phyloP scores from a whole-genome alignment of 306 rosid genomes.

The Pueraria montana region DNA sequence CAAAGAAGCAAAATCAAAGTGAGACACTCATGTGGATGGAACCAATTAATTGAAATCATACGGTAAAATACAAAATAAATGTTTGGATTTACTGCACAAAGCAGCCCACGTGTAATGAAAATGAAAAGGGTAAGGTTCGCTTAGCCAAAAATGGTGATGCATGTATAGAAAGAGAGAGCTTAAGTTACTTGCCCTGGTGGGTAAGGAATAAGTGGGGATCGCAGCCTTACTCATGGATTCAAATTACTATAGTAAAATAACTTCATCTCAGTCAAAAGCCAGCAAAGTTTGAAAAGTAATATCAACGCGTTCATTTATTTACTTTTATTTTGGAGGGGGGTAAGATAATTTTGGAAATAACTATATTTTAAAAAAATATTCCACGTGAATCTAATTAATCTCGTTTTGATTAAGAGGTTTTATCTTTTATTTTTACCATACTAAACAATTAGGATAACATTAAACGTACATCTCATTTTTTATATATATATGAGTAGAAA shows the following conservation, averaged over 20 bases:
- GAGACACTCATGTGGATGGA: slow-evolving; percentile 1
- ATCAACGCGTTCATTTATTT: background rate
- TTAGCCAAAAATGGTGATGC: slow-evolving; percentile 15
- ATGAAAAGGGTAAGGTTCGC: slow-evolving; percentile 1
- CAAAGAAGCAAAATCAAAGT: slow-evolving; percentile 22
- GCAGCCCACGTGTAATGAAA: slow-evolving; percentile 62
- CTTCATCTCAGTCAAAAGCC: background rate
- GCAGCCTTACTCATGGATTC: background rate
- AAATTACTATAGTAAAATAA: slow-evolving; percentile 7
- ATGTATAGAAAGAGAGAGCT: background rate
- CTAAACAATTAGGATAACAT: no score
- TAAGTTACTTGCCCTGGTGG: background rate
- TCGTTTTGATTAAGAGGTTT: background rate
- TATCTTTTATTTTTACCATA: background rate
- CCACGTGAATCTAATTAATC: slow-evolving; percentile 17
- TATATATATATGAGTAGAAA: no score
- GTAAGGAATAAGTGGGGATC: background rate
- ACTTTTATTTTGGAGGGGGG: background rate
- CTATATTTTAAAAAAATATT: background rate
- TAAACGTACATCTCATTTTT: no score
- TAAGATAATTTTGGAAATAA: background rate
- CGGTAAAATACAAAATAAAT: slow-evolving; percentile 29
- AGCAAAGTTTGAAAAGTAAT: background rate
- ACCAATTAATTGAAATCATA: slow-evolving; percentile 27
- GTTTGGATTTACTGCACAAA: slow-evolving; percentile 43